Conservation (phyloP, 2,329 filamentous ascomycete genomes). For the Fusarium sp. region DNA sequence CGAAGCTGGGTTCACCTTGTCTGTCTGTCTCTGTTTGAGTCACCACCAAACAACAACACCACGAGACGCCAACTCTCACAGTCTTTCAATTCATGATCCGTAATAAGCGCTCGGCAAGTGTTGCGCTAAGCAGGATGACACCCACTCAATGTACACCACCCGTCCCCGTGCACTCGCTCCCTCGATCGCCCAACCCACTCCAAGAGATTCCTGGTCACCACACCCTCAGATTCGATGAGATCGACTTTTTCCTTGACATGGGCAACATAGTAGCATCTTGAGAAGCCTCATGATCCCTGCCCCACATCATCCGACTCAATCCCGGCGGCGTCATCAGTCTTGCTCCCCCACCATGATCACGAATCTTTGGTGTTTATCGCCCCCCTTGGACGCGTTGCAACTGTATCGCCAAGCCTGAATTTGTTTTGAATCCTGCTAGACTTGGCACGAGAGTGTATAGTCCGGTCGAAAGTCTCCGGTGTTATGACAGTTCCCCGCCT, state of each 20-base stretch:
- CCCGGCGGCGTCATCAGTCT: conserved; percentile 37
- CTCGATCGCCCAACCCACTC: conserved; percentile 33
- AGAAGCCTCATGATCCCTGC: conserved; percentile 49
- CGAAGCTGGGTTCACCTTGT: conserved; percentile 27
- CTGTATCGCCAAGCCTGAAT: conserved; percentile 20
- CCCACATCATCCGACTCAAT: conserved; percentile 48
- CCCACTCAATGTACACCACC: conserved; percentile 32
- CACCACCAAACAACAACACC: conserved; percentile 17
- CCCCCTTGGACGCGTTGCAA: conserved; percentile 35
- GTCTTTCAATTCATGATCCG: conserved; percentile 13
- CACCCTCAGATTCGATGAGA: conserved; percentile 42
- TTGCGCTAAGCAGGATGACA: conserved; percentile 35
- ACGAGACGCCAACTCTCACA: conserved; percentile 25
- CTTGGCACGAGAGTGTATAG: conserved; percentile 5
- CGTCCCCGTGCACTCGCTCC: conserved; percentile 32
- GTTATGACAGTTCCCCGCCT: conserved; percentile 18
- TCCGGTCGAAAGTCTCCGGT: conserved; percentile 41
- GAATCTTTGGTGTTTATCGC: conserved; percentile 28
- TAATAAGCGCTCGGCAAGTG: conserved; percentile 39
- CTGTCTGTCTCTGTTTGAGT: conserved; percentile 26
- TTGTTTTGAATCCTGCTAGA: conserved; percentile 11
- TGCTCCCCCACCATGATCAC: conserved; percentile 37
- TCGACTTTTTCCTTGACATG: conserved; percentile 42
- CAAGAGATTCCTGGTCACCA: conserved; percentile 32
- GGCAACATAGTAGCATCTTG: conserved; percentile 40